These are phyloP conservation scores for Phoenix roebelenii DNA, from an alignment of 176 grass and related monocot genomes.

Conservation along the genomic window DNA sequence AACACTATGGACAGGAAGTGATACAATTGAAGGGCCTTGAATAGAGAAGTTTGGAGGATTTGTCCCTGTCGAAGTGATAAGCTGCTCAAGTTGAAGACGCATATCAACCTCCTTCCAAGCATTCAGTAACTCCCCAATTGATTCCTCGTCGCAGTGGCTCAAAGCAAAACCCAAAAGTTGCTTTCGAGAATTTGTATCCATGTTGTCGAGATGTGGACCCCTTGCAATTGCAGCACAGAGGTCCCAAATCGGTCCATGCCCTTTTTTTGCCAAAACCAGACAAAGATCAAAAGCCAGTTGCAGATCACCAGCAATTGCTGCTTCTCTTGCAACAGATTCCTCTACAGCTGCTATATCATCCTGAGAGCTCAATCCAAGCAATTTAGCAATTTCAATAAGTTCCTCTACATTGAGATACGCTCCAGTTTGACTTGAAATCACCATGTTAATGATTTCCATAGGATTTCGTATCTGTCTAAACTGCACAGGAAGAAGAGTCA, in stretches of 20 bases:
- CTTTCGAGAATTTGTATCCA: constrained; percentile 60
- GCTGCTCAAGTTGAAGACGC: constrained; percentile 55
- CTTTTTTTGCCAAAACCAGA: constrained; percentile 60
- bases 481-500: constrained; percentile 89
- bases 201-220: constrained; percentile 69
- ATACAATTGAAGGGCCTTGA: constrained; percentile 35
- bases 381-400: constrained; percentile 77
- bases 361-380: constrained; percentile 74
- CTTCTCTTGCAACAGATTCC: constrained; percentile 90
- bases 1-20: constrained; percentile 38
- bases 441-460: constrained; percentile 80
- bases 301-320: constrained; percentile 71
- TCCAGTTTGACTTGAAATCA: constrained; percentile 70
- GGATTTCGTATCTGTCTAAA: constrained; percentile 83
- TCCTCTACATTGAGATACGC: constrained; percentile 93
- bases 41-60: constrained; percentile 44
- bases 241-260: constrained; percentile 71
- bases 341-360: constrained; percentile 75
- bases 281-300: constrained; percentile 92
- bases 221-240: constrained; percentile 83
- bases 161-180: constrained; percentile 81
- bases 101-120: constrained; percentile 88
- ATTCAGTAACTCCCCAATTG: constrained; percentile 80
- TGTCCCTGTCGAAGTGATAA: constrained; percentile 47
- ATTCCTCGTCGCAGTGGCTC: constrained; percentile 70